Evolutionary conservation across 1,284 basidiomycete species (phyloP), one percentile per base, ranked within the genome.

Genomic region (Stygiomarasmius scandens): DNA sequence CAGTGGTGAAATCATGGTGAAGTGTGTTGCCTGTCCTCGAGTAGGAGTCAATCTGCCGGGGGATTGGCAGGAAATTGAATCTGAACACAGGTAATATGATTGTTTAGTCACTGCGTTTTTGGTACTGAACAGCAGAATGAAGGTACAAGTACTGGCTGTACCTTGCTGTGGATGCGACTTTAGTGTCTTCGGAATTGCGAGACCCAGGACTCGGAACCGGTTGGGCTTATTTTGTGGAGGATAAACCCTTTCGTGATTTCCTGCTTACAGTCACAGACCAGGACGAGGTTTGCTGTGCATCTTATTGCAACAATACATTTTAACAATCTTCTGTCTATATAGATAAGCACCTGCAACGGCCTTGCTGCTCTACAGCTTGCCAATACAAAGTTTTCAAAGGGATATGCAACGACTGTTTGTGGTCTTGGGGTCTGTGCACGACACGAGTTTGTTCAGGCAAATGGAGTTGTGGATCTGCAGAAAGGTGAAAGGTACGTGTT

Each of bases 11-110:
- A 64, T 64, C 9, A 64, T 67, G 1, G 48, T 73, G 1, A 19
- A 53, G 1, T 75, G 72, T 49, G 71, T 68, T 1, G 51, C 63
- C 9, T 67, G 65, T 43, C 65, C 61, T 0, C 64, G 63, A 45
- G 62, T 61, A 1, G 60, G 54, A 0, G 23, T 67, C 0, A 67
- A 67, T 24, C 47, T 67, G 10, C 62, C 58, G 0, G 48, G 44
- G 0, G 29, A 55, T 14, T 67, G 63, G 63, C 23, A 61, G 5
- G 25, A 19, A 8, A 50, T 50, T 20, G 66, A 63, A 3, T 25
- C 55, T 29, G 62, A 67, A 52, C 64, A 68, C 49, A 59, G 53
- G 11, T 50, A 23, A 38, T 49, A 22, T n/a, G 1, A 24, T 41
- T 5, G 14, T 9, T 23, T 43, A n/a, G n/a, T n/a, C n/a, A n/a